A percentile compares a stretch with the other conserved stretches of the same genome.
phyloP scores from a whole-genome alignment of 495 filamentous ascomycete species.

The Corynascus novoguineensis region DNA sequence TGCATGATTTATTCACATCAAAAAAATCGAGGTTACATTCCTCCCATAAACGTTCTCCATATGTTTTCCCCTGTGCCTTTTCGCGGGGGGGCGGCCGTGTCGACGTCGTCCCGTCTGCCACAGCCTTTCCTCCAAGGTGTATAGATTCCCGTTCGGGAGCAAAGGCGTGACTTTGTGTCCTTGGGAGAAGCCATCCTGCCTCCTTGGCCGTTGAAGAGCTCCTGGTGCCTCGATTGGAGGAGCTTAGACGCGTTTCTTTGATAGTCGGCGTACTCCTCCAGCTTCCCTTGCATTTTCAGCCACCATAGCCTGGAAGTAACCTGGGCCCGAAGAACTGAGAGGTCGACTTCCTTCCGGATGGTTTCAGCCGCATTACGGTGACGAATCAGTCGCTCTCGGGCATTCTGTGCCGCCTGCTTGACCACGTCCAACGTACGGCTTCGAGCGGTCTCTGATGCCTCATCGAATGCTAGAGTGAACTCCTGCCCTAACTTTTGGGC shows the following conservation, averaged over 20 bases:
- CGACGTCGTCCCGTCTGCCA: background rate
- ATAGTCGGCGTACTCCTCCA: conserved; percentile 38
- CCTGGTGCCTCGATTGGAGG: conserved; percentile 28
- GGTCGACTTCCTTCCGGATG: conserved; percentile 28
- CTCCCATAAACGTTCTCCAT: conserved; percentile 24
- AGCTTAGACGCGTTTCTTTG: conserved; percentile 34
- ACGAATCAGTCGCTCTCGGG: conserved; percentile 19
- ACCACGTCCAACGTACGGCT: conserved; percentile 19
- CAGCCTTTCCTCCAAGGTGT: background rate
- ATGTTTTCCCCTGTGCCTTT: conserved; percentile 2
- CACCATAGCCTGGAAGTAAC: conserved; percentile 44
- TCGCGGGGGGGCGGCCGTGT: background rate
- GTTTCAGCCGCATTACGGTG: conserved; percentile 23
- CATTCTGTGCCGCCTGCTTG: conserved; percentile 21
- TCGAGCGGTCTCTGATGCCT: conserved; percentile 25
- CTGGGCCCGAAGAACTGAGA: conserved; percentile 39
- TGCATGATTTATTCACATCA: conserved; percentile 1
- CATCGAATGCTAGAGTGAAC: conserved; percentile 26
- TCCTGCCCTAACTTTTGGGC: conserved; percentile 29
- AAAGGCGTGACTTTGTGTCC: background rate
- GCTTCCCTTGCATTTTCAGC: conserved; percentile 39
- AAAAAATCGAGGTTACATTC: background rate
- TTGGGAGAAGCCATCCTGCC: background rate
- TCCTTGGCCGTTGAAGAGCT: conserved; percentile 6
- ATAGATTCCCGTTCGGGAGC: background rate